These are phyloP conservation scores for Nematocida sp. DNA, from an alignment of 371 early-diverging fungal genomes.

Conservation along the genomic window DNA sequence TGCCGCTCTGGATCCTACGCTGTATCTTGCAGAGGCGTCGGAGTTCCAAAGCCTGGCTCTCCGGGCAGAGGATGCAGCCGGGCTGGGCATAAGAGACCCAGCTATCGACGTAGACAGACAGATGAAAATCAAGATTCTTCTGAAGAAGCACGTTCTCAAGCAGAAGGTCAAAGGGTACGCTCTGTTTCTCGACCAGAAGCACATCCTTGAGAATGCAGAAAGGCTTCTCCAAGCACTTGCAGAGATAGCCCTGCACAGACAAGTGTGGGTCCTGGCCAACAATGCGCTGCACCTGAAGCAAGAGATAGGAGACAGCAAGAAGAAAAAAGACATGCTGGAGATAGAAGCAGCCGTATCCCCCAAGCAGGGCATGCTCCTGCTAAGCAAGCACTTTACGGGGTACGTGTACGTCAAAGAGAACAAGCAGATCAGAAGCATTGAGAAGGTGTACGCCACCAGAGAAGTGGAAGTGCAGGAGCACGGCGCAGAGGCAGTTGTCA, in stretches of 20 bases:
- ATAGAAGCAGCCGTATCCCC: background rate
- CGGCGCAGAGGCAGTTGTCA: background rate
- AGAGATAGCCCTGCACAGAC: conserved; percentile 4
- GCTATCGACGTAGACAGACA: conserved; percentile 19
- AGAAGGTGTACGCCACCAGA: background rate
- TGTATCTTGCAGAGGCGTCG: conserved; percentile 2
- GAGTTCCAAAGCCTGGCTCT: conserved; percentile 10
- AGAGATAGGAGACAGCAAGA: background rate
- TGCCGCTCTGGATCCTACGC: background rate
- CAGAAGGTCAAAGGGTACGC: conserved; percentile 16
- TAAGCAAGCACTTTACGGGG: conserved; percentile 4
- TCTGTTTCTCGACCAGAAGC: conserved; percentile 22
- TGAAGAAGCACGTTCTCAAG: conserved; percentile 24
- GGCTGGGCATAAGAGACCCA: conserved; percentile 21
- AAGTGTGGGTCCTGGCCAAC: background rate
- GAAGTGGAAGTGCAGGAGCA: background rate
- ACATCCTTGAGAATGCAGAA: conserved; percentile 32
- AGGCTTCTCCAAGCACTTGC: background rate
- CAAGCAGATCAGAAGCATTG: background rate
- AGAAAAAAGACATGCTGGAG: background rate
- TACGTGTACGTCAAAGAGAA: background rate
- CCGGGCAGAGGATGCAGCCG: conserved; percentile 14
- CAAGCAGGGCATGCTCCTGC: background rate
- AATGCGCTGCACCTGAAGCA: background rate
- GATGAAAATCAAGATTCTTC: conserved; percentile 9